These are phyloP conservation scores for Dryas drummondii DNA, from an alignment of 306 rosid species.

Conservation along the genomic window DNA sequence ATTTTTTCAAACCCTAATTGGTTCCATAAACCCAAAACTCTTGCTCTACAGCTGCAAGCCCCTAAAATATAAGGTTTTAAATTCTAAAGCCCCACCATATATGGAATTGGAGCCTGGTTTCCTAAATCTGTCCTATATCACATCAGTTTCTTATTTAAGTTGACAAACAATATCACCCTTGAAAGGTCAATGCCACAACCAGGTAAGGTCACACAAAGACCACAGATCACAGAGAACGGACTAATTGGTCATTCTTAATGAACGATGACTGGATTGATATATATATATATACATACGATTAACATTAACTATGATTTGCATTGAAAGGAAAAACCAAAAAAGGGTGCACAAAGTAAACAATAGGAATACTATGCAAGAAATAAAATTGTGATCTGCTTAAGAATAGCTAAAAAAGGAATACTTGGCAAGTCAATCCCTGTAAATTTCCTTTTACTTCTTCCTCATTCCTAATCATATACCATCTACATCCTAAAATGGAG, in stretches of 20 bases:
- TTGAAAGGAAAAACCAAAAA: neutral
- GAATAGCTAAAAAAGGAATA: neutral
- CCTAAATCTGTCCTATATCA: no score
- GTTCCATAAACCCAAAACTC: no score
- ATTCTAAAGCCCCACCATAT: neutral
- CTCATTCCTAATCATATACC: neutral
- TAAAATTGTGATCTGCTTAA: neutral
- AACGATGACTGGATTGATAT: no score
- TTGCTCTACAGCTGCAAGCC: neutral
- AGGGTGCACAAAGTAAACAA: neutral
- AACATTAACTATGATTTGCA: no score
- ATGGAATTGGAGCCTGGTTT: no score
- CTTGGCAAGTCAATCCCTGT: neutral
- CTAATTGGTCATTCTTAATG: no score
- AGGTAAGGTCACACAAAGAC: neutral
- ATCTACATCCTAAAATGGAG: conserved; percentile 3
- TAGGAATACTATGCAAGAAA: neutral
- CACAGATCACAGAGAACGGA: neutral
- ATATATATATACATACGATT: no score
- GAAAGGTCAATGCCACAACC: neutral
- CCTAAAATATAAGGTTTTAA: neutral
- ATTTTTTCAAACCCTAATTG: no score
- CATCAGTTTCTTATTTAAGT: neutral
- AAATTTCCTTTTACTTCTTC: neutral
- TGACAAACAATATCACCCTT: neutral